Evolutionary conservation across 345 rosid species (phyloP).

Genomic region (Acer campestre): DNA sequence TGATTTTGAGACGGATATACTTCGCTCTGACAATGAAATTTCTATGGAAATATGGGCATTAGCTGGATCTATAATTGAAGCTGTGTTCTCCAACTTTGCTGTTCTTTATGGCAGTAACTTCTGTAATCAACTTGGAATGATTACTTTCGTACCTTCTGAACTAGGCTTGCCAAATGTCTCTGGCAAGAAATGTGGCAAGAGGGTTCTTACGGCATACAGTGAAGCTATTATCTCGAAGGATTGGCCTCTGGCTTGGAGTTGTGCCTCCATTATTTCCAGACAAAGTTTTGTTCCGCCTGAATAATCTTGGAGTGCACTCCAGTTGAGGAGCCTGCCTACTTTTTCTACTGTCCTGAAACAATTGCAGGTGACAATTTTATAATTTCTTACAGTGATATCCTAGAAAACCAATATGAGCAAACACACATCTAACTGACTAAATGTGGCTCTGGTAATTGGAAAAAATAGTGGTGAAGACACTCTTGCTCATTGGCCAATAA

Average conservation of each 20-base stretch:
- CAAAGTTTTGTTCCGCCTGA: constrained; percentile 85
- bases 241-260: constrained; percentile 98
- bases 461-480: constrained; percentile 92
- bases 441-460: constrained; percentile 61
- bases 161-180: constrained; percentile 72
- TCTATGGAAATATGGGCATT: constrained; percentile 69
- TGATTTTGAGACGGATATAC: constrained; percentile 56
- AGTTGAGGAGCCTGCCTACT: constrained; percentile 81
- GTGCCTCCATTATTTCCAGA: constrained; percentile 71
- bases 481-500: constrained; percentile 93
- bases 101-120: constrained; percentile 73
- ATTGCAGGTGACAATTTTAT: constrained; percentile 59
- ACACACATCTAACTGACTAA: constrained; percentile 21
- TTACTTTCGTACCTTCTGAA: constrained; percentile 87
- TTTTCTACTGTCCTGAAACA: constrained; percentile 82
- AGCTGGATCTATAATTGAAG: constrained; percentile 88
- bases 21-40: constrained; percentile 50
- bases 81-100: constrained; percentile 80
- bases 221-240: constrained; percentile 75
- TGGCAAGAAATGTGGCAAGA: constrained; percentile 65
- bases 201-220: constrained; percentile 78
- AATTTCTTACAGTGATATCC: constrained; percentile 11
- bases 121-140: constrained; percentile 75
- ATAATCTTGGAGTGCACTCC: constrained; percentile 79
- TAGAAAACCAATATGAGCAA: constrained; percentile 3